Percentiles rank a stretch among this genome's conserved stretches.
Conservation (phyloP, 257 asterid species). For the Linderniella brevidens region DNA sequence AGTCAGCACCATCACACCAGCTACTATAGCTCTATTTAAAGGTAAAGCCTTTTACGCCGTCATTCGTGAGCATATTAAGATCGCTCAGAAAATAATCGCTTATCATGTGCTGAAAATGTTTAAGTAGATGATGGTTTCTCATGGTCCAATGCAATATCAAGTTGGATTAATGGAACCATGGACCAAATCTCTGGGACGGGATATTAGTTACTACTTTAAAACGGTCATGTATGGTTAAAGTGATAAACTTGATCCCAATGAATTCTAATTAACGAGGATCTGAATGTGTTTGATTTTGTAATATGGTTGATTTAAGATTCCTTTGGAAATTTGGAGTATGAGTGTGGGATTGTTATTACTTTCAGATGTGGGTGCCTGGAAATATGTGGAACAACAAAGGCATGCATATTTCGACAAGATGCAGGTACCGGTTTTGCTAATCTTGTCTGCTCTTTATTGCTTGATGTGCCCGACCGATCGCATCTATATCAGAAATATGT, state of each 20-base stretch:
- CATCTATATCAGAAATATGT: neutral
- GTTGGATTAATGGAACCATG: too few relatives aligned
- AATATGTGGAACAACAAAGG: conserved; percentile 63
- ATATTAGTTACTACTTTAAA: too few relatives aligned
- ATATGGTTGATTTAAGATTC: neutral
- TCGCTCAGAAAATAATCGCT: too few relatives aligned
- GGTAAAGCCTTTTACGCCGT: conserved; percentile 26
- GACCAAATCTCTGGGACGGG: too few relatives aligned
- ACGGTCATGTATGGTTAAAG: too few relatives aligned
- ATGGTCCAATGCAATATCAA: too few relatives aligned
- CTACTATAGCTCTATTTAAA: conserved; percentile 56
- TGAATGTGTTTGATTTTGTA: neutral
- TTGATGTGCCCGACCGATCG: neutral
- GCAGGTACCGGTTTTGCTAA: conserved; percentile 44
- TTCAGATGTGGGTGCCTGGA: conserved; percentile 87
- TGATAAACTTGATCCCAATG: too few relatives aligned
- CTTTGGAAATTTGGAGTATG: conserved; percentile 1
- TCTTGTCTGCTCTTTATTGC: conserved; percentile 1
- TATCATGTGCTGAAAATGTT: too few relatives aligned
- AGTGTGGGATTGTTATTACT: conserved; percentile 18
- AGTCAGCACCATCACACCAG: conserved; percentile 96
- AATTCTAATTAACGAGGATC: too few relatives aligned
- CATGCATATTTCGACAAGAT: conserved; percentile 92
- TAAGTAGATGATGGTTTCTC: too few relatives aligned
- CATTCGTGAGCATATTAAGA: too few relatives aligned